Percentiles rank a stretch among this genome's conserved stretches.
Conservation (phyloP, 495 filamentous ascomycete species). For the Penicillium lividum region DNA sequence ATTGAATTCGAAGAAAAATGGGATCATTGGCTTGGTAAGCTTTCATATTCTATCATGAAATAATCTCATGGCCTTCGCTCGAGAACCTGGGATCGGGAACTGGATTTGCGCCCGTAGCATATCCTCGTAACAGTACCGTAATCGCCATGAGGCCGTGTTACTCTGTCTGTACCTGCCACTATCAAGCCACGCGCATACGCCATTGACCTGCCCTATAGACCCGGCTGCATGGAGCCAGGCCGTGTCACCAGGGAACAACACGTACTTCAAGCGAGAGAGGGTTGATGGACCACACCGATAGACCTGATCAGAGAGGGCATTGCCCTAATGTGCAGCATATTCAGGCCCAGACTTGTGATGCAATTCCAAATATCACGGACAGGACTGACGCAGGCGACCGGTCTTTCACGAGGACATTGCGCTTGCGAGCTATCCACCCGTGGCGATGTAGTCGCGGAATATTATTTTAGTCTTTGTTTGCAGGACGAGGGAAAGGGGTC, state of each 20-base stretch:
- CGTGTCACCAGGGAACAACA: conserved; percentile 23
- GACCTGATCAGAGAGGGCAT: no score
- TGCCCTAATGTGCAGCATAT: no score
- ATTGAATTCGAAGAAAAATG: no score
- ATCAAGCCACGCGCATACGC: conserved; percentile 39
- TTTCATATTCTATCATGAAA: no score
- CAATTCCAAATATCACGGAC: no score
- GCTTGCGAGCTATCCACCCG: background rate
- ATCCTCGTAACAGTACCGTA: conserved; percentile 53
- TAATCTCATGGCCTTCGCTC: no score
- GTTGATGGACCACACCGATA: no score
- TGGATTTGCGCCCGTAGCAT: conserved; percentile 42
- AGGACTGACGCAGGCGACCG: no score
- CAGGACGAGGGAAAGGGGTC: background rate
- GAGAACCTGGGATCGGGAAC: no score
- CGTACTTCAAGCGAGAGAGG: no score
- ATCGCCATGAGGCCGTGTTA: conserved; percentile 51
- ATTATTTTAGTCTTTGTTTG: background rate
- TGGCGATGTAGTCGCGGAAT: background rate
- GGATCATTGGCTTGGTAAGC: no score
- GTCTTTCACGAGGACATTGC: background rate
- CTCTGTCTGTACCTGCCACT: conserved; percentile 47
- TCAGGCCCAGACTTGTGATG: no score
- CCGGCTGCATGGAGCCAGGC: conserved; percentile 41
- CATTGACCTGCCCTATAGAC: conserved; percentile 46